Evolutionary conservation across 2,329 filamentous ascomycete species (phyloP).

Genomic region (Fusarium pseudograminearum): DNA sequence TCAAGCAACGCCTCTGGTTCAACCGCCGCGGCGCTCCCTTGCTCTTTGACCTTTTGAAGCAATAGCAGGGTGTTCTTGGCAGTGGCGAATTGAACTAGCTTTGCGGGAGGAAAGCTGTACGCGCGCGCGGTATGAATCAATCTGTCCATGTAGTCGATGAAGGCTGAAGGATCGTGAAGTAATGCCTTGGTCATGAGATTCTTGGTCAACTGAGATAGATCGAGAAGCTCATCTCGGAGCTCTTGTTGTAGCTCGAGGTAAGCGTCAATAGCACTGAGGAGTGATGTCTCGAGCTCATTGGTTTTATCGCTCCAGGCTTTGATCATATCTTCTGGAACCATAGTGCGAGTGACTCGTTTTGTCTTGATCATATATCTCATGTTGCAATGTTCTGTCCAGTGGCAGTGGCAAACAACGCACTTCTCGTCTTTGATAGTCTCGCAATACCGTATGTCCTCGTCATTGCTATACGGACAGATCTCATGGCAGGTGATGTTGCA

Average conservation of each 20-base stretch:
- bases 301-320: neutral
- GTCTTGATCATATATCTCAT: neutral
- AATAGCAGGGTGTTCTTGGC: neutral
- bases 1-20: neutral
- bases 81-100: neutral
- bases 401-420: neutral
- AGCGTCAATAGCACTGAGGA: neutral
- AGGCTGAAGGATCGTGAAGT: neutral
- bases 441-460: neutral
- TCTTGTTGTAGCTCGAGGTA: neutral
- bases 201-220: neutral
- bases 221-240: neutral
- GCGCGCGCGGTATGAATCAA: neutral
- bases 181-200: neutral
- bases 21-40: neutral
- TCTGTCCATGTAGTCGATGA: neutral
- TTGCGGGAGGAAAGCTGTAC: neutral
- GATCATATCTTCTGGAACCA: neutral
- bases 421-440: neutral
- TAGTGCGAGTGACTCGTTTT: neutral
- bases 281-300: neutral
- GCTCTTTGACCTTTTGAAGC: neutral
- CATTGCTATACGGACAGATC: neutral
- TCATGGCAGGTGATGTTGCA: constrained; percentile 5
- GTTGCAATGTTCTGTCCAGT: constrained; percentile 2